Percentiles rank a stretch among this genome's conserved stretches.
Evolutionary conservation across 2,329 filamentous ascomycete genomes (phyloP).

Genomic region (Aspergillus amoenus): DNA sequence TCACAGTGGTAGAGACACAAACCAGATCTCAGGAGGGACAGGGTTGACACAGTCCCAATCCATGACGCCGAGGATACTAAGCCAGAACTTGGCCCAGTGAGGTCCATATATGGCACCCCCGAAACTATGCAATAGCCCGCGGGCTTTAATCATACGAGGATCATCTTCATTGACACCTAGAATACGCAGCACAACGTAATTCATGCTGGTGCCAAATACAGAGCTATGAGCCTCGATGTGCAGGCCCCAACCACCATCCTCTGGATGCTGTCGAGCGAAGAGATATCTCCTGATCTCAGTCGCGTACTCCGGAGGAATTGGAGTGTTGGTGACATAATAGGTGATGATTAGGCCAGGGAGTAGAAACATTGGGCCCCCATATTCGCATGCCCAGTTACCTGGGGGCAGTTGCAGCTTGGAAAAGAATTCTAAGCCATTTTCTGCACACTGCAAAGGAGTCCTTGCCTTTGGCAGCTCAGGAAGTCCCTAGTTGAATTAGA

Average conservation of each 20-base stretch:
- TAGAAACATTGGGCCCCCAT: conserved; percentile 96
- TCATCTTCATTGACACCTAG: conserved; percentile 83
- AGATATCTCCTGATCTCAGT: conserved; percentile 93
- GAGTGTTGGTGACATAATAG: conserved; percentile 86
- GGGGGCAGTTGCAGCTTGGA: conserved; percentile 82
- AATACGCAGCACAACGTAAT: conserved; percentile 78
- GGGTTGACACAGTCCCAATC: conserved; percentile 94
- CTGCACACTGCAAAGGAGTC: conserved; percentile 72
- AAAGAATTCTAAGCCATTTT: conserved; percentile 85
- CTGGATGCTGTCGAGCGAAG: conserved; percentile 76
- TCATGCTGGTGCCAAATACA: conserved; percentile 85
- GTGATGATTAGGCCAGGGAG: conserved; percentile 80
- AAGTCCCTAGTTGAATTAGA: conserved; percentile 58
- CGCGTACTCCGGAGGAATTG: conserved; percentile 74
- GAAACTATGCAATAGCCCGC: conserved; percentile 76
- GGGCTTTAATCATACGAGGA: conserved; percentile 78
- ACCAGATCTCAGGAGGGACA: conserved; percentile 88
- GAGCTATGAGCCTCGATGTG: conserved; percentile 93
- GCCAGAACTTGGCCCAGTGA: conserved; percentile 98
- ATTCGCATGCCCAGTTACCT: conserved; percentile 96
- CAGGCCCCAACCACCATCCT: conserved; percentile 95
- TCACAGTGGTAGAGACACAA: conserved; percentile 21
- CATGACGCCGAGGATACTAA: conserved; percentile 77
- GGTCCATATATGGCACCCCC: conserved; percentile 81
- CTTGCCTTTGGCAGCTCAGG: conserved; percentile 69